Base-by-base conservation (phyloP, 345 rosid genomes). In the Pugionium dolabratum region DNA sequence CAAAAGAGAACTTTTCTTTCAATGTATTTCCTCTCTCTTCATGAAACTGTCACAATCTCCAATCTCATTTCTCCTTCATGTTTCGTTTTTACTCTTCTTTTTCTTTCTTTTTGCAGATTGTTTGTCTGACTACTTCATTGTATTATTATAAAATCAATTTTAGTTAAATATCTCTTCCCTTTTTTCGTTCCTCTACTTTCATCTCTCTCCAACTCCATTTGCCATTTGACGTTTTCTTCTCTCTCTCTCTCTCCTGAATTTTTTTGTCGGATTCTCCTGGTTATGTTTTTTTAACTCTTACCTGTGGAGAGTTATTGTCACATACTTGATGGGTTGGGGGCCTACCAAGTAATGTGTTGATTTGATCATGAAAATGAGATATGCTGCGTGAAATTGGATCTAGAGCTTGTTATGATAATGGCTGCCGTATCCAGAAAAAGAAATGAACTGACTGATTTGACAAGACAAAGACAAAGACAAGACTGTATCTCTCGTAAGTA, bases 361-460 rank as follows among this genome's bases (percentile, higher is more conserved):
- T 61, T 61, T 29, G 58, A 43, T 29, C 67, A 61, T 70, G 67
- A 70, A 30, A 70, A 2, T 61, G 74, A 70, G 39, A 72, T 51
- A 39, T 65, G 71, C 46, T 71, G 65, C 54, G 41, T 43, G 71
- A 65, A 34, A 26, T 7, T 2, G 56, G 46, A 66, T 59, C 43
- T 58, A 73, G 62, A 60, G 43, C 72, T 59, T 59, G 62, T 59
- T 45, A 50, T 64, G 58, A 71, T 66, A 59, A 52, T 52, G 61
- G 71, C 67, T 66, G 66, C 67, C 59, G 56, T 73, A 66, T 68
- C 68, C 5, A 59, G 67, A 50, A 45, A 46, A 49, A 67, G 59
- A 71, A 66, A 62, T 54, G 66, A 54, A 72, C 25, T 9, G 50
- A 59, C 62, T 66, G 76, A 73, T 66, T 44, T 66, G 77, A 73